Evolutionary conservation across 202 grass and related monocot genomes (phyloP), one percentile per base, ranked within the genome.

Genomic region (Setaria italica): DNA sequence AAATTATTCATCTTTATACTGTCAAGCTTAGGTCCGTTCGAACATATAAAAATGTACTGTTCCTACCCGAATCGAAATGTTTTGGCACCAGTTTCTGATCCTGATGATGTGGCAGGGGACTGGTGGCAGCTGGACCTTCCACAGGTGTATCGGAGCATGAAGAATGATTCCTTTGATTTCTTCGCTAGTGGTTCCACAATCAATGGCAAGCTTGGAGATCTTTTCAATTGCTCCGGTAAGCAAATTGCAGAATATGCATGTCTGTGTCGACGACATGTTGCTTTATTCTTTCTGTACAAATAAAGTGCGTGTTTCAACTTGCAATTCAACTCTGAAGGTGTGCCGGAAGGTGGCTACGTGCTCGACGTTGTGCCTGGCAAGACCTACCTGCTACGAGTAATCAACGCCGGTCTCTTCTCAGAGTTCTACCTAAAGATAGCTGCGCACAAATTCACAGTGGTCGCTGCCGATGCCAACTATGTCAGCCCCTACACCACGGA

Each of bases 391-490:
- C 65, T 95, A 0, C 75, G 93, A 32, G 57, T 95, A 16, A 86
- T 95, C 15, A 95, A 95, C 43, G 82, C 86, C 0, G 93, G 84
- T 16, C 88, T 95, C 77, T 89, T 85, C 68, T 89, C 85, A 1
- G 85, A 92, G 60, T 86, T 79, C 81, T 95, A 91, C 86, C 80
- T 92, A 81, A 95, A 91, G 74, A 46, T 91, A 1, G 93, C 93
- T 9, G 88, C 84, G 1, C 93, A 93, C 86, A 82, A 7, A 47
- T 87, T 95, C 87, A 91, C 72, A 4, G 86, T 89, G 12, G 87
- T 87, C 29, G 87, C 71, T 42, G 62, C 77, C 6, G 89, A 91
- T 6, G 89, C 84, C 1, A 84, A 67, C 53, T 94, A 94, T 16
- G 67, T 88, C n/a, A 84, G 1, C 3, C 92, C 92, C 9, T 94